Evolutionary conservation across 163 green algal species (phyloP).

Genomic region (Scenedesmus sp.): DNA sequence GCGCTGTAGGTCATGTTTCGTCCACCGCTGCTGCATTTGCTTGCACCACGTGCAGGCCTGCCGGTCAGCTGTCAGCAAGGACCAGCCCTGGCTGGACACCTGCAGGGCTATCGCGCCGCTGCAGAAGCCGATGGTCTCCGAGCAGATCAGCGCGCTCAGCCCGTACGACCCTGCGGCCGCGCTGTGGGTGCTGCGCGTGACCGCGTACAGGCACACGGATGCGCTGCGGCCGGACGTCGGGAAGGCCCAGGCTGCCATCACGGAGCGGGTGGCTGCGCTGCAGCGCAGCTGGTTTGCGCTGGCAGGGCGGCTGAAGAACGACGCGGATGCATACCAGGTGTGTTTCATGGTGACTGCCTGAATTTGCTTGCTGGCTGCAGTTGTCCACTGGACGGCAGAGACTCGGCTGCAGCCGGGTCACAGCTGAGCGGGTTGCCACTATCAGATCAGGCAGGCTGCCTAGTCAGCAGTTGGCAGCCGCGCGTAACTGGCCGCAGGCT

Average conservation of each 20-base stretch:
- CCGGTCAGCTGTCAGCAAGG: not conserved
- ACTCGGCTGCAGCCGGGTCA: too few species aligned
- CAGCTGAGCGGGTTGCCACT: not conserved
- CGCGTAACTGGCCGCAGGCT: too few species aligned
- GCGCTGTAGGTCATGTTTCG: not conserved
- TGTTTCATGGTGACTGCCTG: not conserved
- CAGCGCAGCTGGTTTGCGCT: not conserved
- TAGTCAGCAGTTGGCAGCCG: too few species aligned
- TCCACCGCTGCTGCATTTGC: not conserved
- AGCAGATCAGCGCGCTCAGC: not conserved
- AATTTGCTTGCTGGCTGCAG: too few species aligned
- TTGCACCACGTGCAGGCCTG: not conserved
- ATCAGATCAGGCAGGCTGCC: too few species aligned
- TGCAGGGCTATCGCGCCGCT: not conserved
- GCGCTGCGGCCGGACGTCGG: not conserved
- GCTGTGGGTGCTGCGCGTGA: slow-evolving; percentile 14
- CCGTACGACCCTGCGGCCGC: slow-evolving; percentile 20
- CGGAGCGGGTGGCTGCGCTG: not conserved
- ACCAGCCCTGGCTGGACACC: slow-evolving; percentile 1
- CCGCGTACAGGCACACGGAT: not conserved
- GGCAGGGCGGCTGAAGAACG: not conserved
- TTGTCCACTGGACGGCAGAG: too few species aligned
- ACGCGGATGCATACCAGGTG: slow-evolving; percentile 30
- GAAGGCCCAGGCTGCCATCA: not conserved
- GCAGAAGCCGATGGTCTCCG: not conserved